Evolutionary conservation across 345 rosid genomes (phyloP).

Genomic region (Lumnitzera littorea): DNA sequence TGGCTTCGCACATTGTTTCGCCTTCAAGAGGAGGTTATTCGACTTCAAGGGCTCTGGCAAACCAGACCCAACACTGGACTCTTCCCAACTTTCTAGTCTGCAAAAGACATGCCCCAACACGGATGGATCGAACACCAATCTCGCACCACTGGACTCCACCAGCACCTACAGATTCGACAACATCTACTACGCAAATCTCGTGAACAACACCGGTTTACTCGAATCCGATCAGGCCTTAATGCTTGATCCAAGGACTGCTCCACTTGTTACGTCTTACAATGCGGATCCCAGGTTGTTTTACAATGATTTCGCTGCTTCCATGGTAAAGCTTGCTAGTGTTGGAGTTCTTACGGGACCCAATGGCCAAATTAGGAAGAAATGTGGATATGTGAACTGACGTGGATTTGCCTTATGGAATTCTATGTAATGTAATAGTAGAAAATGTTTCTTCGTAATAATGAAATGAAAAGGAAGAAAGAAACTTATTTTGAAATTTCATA

Average conservation of each 20-base stretch:
- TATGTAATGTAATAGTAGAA: no score
- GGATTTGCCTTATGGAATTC: not conserved
- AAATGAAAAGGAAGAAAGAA: no score
- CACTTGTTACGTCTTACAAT: slow-evolving; percentile 48
- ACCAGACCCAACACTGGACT: slow-evolving; percentile 57
- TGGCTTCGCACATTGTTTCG: slow-evolving; percentile 83
- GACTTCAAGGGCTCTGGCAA: slow-evolving; percentile 64
- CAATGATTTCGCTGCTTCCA: slow-evolving; percentile 57
- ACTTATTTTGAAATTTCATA: no score
- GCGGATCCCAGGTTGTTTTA: slow-evolving; percentile 37
- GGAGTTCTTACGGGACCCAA: slow-evolving; percentile 54
- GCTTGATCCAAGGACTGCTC: slow-evolving; percentile 37
- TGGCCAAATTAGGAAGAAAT: slow-evolving; percentile 61
- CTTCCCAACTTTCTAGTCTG: slow-evolving; percentile 37
- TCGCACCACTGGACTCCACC: slow-evolving; percentile 59
- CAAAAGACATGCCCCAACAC: slow-evolving; percentile 51
- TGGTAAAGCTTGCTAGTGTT: slow-evolving; percentile 56
- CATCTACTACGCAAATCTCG: slow-evolving; percentile 47
- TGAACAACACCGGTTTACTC: slow-evolving; percentile 46
- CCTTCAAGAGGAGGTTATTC: slow-evolving; percentile 73
- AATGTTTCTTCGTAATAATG: no score
- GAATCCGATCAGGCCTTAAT: slow-evolving; percentile 70
- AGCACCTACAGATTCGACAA: slow-evolving; percentile 52
- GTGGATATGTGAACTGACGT: slow-evolving; percentile 49
- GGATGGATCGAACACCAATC: slow-evolving; percentile 44